phyloP scores from a whole-genome alignment of 495 filamentous ascomycete species.

The Penicillium macrosclerotiorum region DNA sequence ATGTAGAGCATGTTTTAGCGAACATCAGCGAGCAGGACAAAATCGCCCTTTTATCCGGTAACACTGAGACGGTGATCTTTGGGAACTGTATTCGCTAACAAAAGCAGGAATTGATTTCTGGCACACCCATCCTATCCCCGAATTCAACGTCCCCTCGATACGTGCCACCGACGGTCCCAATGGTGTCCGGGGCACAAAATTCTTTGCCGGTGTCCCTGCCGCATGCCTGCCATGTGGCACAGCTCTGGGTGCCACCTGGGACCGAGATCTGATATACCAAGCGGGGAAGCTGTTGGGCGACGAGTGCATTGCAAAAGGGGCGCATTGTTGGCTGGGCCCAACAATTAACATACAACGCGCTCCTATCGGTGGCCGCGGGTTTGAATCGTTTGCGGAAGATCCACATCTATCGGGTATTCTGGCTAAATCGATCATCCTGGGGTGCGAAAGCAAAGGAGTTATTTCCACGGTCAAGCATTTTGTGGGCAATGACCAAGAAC shows the following conservation, averaged over 20 bases:
- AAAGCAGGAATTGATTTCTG: slow-evolving; percentile 57
- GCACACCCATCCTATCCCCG: slow-evolving; percentile 64
- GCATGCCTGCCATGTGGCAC: slow-evolving; percentile 63
- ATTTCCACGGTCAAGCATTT: slow-evolving; percentile 61
- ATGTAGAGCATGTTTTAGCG: slow-evolving; percentile 30
- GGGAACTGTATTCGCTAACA: background rate
- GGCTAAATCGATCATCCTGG: slow-evolving; percentile 59
- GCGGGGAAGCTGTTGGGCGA: slow-evolving; percentile 50
- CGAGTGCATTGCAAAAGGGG: slow-evolving; percentile 63
- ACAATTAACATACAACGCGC: slow-evolving; percentile 71
- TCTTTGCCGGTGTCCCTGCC: slow-evolving; percentile 60
- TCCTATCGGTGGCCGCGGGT: slow-evolving; percentile 68
- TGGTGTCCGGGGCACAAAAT: slow-evolving; percentile 61
- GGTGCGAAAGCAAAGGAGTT: slow-evolving; percentile 62
- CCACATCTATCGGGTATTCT: slow-evolving; percentile 63
- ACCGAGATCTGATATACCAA: slow-evolving; percentile 51
- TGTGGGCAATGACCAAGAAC: slow-evolving; percentile 59
- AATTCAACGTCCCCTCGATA: slow-evolving; percentile 61
- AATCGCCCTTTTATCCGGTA: slow-evolving; percentile 31
- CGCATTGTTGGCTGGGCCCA: slow-evolving; percentile 65
- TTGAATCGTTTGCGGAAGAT: slow-evolving; percentile 73
- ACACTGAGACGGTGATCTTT: background rate
- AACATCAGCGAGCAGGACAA: slow-evolving; percentile 29
- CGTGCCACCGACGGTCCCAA: slow-evolving; percentile 62
- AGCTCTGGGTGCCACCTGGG: slow-evolving; percentile 63